Evolutionary conservation across 2,329 filamentous ascomycete species (phyloP).

Genomic region (Diaporthe australafricana): DNA sequence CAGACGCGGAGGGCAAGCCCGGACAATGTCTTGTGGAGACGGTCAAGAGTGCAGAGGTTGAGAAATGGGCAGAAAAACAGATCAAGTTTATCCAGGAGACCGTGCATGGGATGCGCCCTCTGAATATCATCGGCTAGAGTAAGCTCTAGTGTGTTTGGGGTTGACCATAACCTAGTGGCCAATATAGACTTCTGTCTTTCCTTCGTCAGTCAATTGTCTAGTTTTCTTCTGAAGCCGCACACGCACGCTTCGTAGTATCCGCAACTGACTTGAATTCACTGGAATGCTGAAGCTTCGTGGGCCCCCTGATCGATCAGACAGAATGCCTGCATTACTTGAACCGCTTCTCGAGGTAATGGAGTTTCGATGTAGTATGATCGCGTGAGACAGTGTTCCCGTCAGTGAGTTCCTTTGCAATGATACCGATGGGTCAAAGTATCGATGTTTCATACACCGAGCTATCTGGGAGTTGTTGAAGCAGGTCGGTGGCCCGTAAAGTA

Average conservation of each 20-base stretch:
- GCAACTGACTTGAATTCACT: too few relatives aligned
- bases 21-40: background rate
- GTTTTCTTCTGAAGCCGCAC: background rate
- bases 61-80: background rate
- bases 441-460: background rate
- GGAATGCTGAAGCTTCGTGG: too few relatives aligned
- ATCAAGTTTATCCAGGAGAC: background rate
- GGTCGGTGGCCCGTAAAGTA: background rate
- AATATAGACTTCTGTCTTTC: too few relatives aligned
- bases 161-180: too few relatives aligned
- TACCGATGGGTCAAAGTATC: background rate
- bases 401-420: background rate
- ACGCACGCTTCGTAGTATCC: too few relatives aligned
- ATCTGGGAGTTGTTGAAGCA: background rate
- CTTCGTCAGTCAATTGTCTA: too few relatives aligned
- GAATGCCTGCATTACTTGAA: background rate
- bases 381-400: background rate
- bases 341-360: background rate
- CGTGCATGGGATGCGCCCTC: background rate
- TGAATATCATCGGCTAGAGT: background rate
- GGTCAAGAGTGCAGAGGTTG: background rate
- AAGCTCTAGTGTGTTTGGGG: too few relatives aligned
- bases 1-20: background rate
- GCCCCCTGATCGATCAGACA: background rate
- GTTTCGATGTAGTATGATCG: background rate